Percentiles rank a stretch among this genome's conserved stretches.
Evolutionary conservation across 345 rosid genomes (phyloP).

Genomic region (Linum tenue): DNA sequence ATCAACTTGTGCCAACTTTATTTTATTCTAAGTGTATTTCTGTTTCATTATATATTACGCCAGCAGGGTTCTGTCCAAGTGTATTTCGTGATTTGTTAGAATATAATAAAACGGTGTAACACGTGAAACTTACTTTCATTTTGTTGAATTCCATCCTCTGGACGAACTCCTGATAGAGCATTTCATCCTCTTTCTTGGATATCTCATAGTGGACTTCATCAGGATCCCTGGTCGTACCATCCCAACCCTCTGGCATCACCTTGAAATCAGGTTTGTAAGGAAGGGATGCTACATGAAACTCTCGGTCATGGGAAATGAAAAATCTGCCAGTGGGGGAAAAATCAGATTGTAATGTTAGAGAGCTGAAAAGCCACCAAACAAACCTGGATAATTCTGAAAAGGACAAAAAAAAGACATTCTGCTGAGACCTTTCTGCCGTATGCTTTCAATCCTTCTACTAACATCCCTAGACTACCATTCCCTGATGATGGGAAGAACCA

Average conservation of each 20-base stretch:
- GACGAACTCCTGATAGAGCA: slow-evolving; percentile 78
- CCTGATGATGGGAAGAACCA: too few relatives aligned
- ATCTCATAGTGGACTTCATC: slow-evolving; percentile 97
- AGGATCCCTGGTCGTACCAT: slow-evolving; percentile 74
- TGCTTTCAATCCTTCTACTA: too few relatives aligned
- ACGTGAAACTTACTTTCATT: slow-evolving; percentile 51
- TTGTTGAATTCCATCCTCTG: slow-evolving; percentile 78
- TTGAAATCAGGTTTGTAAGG: slow-evolving; percentile 88
- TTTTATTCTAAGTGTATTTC: too few relatives aligned
- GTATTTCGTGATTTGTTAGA: too few relatives aligned
- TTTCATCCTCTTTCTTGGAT: slow-evolving; percentile 93
- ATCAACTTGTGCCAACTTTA: too few relatives aligned
- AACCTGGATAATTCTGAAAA: neutral
- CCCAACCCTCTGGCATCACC: slow-evolving; percentile 99
- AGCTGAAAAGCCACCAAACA: neutral
- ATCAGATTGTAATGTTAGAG: neutral
- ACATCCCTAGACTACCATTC: too few relatives aligned
- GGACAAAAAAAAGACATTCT: too few relatives aligned
- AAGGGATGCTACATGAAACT: slow-evolving; percentile 93
- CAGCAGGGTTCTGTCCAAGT: too few relatives aligned
- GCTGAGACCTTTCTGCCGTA: too few relatives aligned
- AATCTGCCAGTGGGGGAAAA: slow-evolving; percentile 38
- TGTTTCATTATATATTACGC: too few relatives aligned
- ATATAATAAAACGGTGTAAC: neutral
- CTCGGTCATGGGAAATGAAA: slow-evolving; percentile 76